Evolutionary conservation across 352 stramenopile species (phyloP), one percentile per base, ranked within the genome.

Genomic region (Phytophthora pseudosyringae): DNA sequence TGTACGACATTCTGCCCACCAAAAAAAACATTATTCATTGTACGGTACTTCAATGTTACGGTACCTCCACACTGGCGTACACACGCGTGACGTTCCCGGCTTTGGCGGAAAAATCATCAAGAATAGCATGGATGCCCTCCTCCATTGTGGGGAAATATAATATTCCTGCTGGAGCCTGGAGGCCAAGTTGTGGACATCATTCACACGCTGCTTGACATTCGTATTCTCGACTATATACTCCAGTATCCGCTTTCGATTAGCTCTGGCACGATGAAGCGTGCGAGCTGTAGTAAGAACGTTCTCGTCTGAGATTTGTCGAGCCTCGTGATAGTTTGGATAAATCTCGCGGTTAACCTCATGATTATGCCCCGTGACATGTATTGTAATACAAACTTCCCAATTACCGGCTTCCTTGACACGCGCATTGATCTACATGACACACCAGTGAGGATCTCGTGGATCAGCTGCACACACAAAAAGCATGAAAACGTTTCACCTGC

Each of bases 181-280:
- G 0, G 47, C 21, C 1, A 53, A 15, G 15, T 61, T 61, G 13
- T 52, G 41, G 1, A 64, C 45, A 13, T 64, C 45, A 13, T 56
- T 50, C 45, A 64, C 57, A 0, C 1, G 2, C 0, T 31, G 39
- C 9, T 33, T 29, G 9, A 45, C 28, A 2, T 9, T 31, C 3
- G 50, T 32, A 3, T 58, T 32, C 43, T 61, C 41, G 18, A 3
- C 16, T 12, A 53, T 39, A 18, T 47, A 61, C 25, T 53, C 32
- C 10, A 61, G 32, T 26, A 61, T 61, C 0, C 32, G 11, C 33
- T 61, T 61, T 8, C 13, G 9, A 13, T 39, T 39, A 3, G 28
- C 29, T 15, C 45, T 31, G 5, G 12, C 43, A 4, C 43, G 43
- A 47, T 61, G 16, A 0, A 61, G 10, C 11, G 25, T 38, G 21